Evolutionary conservation across 345 rosid genomes (phyloP).

Genomic region (Passiflora organensis): DNA sequence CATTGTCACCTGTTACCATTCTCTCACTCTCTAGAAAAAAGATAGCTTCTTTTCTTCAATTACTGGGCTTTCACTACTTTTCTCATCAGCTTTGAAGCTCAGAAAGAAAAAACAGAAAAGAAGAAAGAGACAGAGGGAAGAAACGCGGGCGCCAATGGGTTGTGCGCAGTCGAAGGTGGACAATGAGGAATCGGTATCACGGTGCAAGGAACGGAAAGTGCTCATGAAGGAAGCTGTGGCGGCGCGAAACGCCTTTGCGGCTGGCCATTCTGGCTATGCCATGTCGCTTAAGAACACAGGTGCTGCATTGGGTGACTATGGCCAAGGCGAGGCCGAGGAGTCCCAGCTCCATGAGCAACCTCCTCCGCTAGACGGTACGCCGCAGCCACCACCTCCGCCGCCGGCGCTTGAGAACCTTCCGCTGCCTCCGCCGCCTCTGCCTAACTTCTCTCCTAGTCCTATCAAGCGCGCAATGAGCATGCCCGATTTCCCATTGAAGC

Average conservation of each 20-base stretch:
- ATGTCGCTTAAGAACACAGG: conserved; percentile 75
- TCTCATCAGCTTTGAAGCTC: neutral
- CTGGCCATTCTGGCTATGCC: conserved; percentile 73
- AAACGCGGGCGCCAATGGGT: conserved; percentile 42
- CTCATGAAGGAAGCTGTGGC: conserved; percentile 80
- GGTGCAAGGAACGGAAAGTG: conserved; percentile 71
- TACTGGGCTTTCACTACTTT: neutral
- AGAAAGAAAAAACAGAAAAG: neutral
- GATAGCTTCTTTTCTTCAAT: neutral
- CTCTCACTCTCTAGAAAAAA: neutral
- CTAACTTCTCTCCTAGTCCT: conserved; percentile 73
- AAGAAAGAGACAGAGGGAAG: neutral
- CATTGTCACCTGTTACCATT: neutral
- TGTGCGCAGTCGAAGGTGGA: conserved; percentile 90
- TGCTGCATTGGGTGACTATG: conserved; percentile 86
- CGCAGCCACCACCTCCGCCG: conserved; percentile 53
- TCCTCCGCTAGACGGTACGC: conserved; percentile 23
- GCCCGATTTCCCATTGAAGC: conserved; percentile 47
- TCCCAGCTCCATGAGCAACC: conserved; percentile 25
- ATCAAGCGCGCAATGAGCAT: conserved; percentile 61
- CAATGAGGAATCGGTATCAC: conserved; percentile 75
- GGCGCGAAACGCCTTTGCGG: conserved; percentile 77
- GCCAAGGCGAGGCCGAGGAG: conserved; percentile 64
- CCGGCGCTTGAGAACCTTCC: conserved; percentile 50
- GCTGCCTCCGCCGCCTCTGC: conserved; percentile 84